Percentiles rank a stretch among this genome's conserved stretches.
Evolutionary conservation across 345 rosid species (phyloP).

Genomic region (Xanthoceras sorbifolium): DNA sequence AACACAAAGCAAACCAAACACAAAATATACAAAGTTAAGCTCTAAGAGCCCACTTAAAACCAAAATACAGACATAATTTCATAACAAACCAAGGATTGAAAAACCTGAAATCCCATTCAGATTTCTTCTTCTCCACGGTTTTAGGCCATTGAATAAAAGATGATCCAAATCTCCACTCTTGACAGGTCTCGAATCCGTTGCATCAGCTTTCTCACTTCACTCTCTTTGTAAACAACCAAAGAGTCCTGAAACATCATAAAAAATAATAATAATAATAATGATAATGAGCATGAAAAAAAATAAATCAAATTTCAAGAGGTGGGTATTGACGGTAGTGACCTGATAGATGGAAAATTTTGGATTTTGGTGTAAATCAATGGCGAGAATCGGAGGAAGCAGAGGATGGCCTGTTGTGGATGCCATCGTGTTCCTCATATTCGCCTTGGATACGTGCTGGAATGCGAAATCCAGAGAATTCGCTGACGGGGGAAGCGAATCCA

Average conservation of each 20-base stretch:
- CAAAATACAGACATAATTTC: conserved; percentile 22
- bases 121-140: conserved; percentile 41
- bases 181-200: conserved; percentile 18
- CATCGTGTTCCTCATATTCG: conserved; percentile 78
- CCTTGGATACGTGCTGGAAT: conserved; percentile 94
- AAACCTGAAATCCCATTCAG: conserved; percentile 47
- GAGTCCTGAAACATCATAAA: conserved; percentile 26
- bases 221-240: conserved; percentile 14
- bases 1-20: conserved; percentile 30
- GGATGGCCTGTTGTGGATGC: conserved; percentile 70
- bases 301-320: neutral
- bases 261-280: neutral
- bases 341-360: conserved; percentile 38
- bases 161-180: conserved; percentile 36
- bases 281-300: neutral
- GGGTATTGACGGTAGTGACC: conserved; percentile 33
- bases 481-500: conserved; percentile 49
- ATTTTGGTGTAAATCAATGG: conserved; percentile 49
- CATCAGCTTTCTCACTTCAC: conserved; percentile 15
- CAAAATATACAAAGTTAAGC: conserved; percentile 30
- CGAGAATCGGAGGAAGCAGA: conserved; percentile 83
- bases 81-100: conserved; percentile 42
- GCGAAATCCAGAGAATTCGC: conserved; percentile 73
- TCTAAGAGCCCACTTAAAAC: conserved; percentile 35
- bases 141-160: conserved; percentile 52